A percentile compares a stretch with the other conserved stretches of the same genome.
These are phyloP conservation scores for Tylopilus felleus DNA, from an alignment of 768 basidiomycete species.

Conservation along the genomic window DNA sequence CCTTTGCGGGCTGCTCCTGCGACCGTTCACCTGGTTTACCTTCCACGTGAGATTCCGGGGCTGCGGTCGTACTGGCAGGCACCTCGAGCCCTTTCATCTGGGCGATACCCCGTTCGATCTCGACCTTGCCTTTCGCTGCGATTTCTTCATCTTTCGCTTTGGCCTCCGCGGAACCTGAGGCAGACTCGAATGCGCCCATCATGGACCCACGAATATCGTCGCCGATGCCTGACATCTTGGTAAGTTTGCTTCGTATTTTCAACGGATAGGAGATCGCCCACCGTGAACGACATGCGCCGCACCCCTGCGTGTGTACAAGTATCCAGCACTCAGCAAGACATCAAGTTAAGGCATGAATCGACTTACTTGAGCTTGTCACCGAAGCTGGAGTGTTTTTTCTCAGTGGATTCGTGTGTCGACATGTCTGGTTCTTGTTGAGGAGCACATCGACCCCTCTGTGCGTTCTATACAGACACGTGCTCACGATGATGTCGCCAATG, in stretches of 20 bases:
- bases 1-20: not conserved
- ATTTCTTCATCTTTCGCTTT: slow-evolving; percentile 36
- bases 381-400: slow-evolving; percentile 8
- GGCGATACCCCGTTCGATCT: slow-evolving; percentile 40
- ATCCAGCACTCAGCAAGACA: not conserved
- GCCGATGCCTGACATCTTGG: slow-evolving; percentile 35
- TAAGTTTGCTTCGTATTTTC: not conserved
- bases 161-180: slow-evolving; percentile 23
- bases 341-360: no score
- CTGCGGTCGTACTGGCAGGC: not conserved
- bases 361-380: slow-evolving; percentile 15
- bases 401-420: not conserved
- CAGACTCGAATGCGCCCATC: slow-evolving; percentile 38
- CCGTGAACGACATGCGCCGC: slow-evolving; percentile 38
- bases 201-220: slow-evolving; percentile 44
- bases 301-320: slow-evolving; percentile 27
- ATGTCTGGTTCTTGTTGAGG: not conserved
- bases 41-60: not conserved
- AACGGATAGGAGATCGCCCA: slow-evolving; percentile 1
- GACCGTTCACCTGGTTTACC: not conserved
- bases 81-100: slow-evolving; percentile 18
- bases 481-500: slow-evolving; percentile 15
- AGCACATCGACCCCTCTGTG: not conserved
- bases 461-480: slow-evolving; percentile 1
- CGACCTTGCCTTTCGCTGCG: slow-evolving; percentile 35